phyloP scores from a whole-genome alignment of 1,139 yeast genomes.

The Geotrichum europaeum region DNA sequence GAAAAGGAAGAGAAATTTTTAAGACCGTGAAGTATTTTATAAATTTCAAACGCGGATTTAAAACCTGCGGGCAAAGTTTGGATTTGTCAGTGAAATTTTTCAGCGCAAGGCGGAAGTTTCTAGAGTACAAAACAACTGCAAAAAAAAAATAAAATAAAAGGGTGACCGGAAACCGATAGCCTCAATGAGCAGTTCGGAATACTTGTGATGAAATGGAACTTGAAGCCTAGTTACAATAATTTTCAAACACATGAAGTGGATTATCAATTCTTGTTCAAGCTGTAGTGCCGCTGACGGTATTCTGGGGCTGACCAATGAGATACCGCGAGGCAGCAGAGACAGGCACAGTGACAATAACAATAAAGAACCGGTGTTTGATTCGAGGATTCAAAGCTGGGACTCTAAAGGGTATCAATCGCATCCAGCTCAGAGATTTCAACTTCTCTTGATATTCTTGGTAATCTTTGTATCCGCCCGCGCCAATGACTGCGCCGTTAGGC shows the following conservation, averaged over 20 bases:
- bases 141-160: background rate
- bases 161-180: background rate
- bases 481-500: background rate
- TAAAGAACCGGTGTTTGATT: background rate
- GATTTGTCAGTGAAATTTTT: background rate
- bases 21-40: background rate
- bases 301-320: background rate
- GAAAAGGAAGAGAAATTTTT: background rate
- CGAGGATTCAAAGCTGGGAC: background rate
- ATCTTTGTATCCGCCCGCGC: background rate
- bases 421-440: background rate
- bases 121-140: background rate
- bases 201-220: background rate
- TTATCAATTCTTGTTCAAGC: background rate
- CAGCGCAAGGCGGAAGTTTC: background rate
- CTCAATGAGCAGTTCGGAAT: no score
- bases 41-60: background rate
- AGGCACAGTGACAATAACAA: background rate
- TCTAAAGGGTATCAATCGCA: background rate
- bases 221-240: background rate
- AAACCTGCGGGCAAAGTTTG: slow-evolving; percentile 1
- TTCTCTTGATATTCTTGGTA: background rate
- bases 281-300: background rate
- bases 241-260: background rate
- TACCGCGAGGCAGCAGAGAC: background rate